Evolutionary conservation across 2,329 filamentous ascomycete genomes (phyloP), one percentile per base, ranked within the genome.

Genomic region (Arthrobotrys sphaeroides): DNA sequence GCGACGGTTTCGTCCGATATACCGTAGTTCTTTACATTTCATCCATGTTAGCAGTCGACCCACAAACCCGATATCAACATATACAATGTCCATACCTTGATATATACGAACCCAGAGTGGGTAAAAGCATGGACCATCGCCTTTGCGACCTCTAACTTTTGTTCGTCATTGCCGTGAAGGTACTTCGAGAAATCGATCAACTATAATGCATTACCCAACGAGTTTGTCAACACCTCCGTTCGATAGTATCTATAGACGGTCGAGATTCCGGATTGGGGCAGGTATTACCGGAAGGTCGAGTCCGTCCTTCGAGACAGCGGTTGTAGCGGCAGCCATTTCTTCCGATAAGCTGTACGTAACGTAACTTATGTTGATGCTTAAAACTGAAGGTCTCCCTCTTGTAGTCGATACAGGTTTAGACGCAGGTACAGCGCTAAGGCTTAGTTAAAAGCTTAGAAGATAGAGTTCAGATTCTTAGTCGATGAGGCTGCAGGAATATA

Each of bases 101-200:
- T 67, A 53, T 67, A 78, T 42, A 97, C 88, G 85, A 97, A 97
- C 69, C 94, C 94, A 1, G 93, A 91, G 0, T 87, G 90, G 80
- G 93, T 91, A 84, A 97, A 96, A 43, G 92, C 93, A 62, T 88
- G 81, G 10, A 94, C 88, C 78, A 97, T 89, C 42, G 90, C 88
- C 62, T 88, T 83, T 20, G 93, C 93, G 0, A 91, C 89, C 45
- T 86, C 83, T 59, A 86, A 84, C 79, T 90, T 90, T 78, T 90
- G 84, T 7, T 85, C 80, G 0, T 87, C 84, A 18, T 86, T 85
- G 33, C 90, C 90, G 69, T 86, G 83, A 22, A 92, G 87, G 82
- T 94, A 95, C 45, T 85, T 85, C 10, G 88, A 88, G 81, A 96
- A 94, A 85, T 96, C 89, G 81, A 94, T 91, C 79, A 93, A 86